Conservation (phyloP, 306 rosid species). For the Pueraria montana region DNA sequence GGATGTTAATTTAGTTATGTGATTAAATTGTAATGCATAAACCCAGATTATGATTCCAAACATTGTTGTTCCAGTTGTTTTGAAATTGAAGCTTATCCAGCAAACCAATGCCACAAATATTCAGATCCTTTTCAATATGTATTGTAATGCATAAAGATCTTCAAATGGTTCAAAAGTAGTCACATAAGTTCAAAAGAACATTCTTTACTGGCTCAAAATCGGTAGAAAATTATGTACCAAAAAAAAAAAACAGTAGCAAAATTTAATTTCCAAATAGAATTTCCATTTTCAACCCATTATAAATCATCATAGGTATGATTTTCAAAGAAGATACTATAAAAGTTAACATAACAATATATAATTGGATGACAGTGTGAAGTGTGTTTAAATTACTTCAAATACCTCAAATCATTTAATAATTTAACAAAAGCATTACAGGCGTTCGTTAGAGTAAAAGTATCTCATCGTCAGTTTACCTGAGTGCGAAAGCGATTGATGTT, state of each 20-base stretch:
- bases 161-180: slow-evolving; percentile 12
- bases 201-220: background rate
- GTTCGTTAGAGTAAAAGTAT: slow-evolving; percentile 12
- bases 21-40: background rate
- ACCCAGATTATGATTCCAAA: background rate
- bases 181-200: slow-evolving; percentile 6
- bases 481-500: slow-evolving; percentile 89
- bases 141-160: background rate
- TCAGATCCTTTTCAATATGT: background rate
- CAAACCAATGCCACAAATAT: background rate
- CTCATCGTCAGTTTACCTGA: slow-evolving; percentile 67
- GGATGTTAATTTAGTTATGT: background rate
- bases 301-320: too few species aligned
- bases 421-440: background rate
- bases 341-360: background rate
- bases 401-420: slow-evolving; percentile 16
- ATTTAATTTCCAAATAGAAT: background rate
- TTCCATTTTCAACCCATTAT: too few species aligned
- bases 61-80: background rate
- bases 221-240: background rate
- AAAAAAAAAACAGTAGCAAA: background rate
- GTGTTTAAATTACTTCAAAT: background rate
- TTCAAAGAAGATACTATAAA: background rate
- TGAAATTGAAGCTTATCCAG: slow-evolving; percentile 5
- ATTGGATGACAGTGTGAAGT: background rate